Percentiles rank a stretch among this genome's conserved stretches.
These are phyloP conservation scores for Chimonanthus praecox DNA, from an alignment of 164 flowering plant genomes.

Conservation along the genomic window DNA sequence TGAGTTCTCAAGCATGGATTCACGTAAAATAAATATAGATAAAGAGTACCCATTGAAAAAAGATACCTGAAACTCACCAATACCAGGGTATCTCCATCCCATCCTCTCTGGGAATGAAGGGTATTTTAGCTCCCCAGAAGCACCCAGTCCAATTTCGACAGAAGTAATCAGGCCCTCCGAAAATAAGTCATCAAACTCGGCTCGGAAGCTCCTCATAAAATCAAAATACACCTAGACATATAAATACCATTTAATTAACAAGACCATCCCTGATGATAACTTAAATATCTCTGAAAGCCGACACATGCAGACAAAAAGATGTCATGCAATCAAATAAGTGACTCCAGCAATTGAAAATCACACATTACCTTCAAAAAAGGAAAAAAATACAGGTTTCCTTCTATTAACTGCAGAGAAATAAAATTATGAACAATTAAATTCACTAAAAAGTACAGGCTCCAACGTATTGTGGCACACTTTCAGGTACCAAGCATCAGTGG, in stretches of 20 bases:
- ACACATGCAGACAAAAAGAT: neutral
- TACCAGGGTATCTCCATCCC: conserved; percentile 92
- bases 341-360: no score
- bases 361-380: no score
- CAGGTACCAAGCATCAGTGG: no score
- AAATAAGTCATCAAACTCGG: conserved; percentile 84
- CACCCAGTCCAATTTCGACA: conserved; percentile 82
- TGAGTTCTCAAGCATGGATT: conserved; percentile 1
- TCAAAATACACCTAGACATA: conserved; percentile 74
- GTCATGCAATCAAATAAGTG: neutral
- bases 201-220: conserved; percentile 85
- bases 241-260: neutral
- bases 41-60: conserved; percentile 4
- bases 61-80: conserved; percentile 97
- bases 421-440: no score
- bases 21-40: conserved; percentile 1
- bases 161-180: conserved; percentile 58
- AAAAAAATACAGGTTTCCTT: no score
- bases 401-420: no score
- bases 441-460: no score
- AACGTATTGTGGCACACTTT: no score
- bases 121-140: conserved; percentile 76
- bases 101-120: conserved; percentile 70
- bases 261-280: neutral
- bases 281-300: neutral